phyloP scores from a whole-genome alignment of 257 asterid genomes.

The Petrea volubilis region DNA sequence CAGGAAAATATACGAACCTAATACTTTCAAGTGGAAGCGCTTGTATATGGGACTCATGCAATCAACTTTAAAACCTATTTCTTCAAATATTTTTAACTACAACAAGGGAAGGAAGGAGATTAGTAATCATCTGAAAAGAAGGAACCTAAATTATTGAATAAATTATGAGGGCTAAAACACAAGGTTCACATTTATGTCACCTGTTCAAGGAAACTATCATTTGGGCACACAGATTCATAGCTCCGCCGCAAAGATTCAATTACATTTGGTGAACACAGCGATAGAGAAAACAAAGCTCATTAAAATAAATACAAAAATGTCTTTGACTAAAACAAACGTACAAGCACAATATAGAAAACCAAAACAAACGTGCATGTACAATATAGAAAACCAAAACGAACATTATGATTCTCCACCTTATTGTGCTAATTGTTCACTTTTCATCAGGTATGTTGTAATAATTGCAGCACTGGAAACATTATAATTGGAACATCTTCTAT shows the following conservation, averaged over 20 bases:
- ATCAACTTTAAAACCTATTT: constrained; percentile 90
- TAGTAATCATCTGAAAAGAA: background rate
- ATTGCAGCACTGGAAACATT: constrained; percentile 98
- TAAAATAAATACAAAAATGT: constrained; percentile 9
- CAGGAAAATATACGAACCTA: constrained; percentile 54
- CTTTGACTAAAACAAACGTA: constrained; percentile 18
- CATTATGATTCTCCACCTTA: constrained; percentile 59
- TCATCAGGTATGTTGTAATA: constrained; percentile 91
- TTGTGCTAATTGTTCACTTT: constrained; percentile 76
- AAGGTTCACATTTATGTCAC: constrained; percentile 39
- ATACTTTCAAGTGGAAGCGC: constrained; percentile 77
- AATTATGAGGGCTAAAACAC: constrained; percentile 7
- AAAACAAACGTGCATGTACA: too few relatives aligned
- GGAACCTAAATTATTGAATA: constrained; percentile 13
- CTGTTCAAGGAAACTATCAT: constrained; percentile 97
- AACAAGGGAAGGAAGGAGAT: constrained; percentile 20
- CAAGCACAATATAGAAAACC: too few relatives aligned
- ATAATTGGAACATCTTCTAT: too few relatives aligned
- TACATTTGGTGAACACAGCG: constrained; percentile 58
- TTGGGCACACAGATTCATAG: constrained; percentile 80
- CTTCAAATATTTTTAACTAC: constrained; percentile 91
- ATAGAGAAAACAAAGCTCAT: constrained; percentile 13
- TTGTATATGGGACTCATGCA: constrained; percentile 73
- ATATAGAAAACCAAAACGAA: constrained; percentile 23
- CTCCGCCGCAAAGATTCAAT: constrained; percentile 76